Evolutionary conservation across 257 asterid genomes (phyloP).

Genomic region (Solanum pinnatisectum): DNA sequence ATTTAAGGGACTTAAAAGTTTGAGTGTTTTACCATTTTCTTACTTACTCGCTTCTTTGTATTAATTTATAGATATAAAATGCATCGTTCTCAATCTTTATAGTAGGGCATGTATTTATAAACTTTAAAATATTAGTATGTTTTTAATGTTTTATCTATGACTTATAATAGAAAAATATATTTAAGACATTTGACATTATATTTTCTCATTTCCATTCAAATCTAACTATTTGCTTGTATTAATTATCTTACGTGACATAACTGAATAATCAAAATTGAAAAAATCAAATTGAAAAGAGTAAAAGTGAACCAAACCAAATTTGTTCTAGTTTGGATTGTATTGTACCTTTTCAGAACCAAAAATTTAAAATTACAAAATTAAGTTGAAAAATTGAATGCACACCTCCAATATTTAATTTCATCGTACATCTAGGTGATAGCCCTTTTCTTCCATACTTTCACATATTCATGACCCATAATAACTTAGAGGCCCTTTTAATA

Average conservation of each 20-base stretch:
- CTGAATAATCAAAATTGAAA: neutral
- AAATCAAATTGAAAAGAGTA: too few species aligned
- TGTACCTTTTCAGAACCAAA: neutral
- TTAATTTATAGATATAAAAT: neutral
- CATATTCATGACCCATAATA: neutral
- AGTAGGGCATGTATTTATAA: neutral
- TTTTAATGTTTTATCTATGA: neutral
- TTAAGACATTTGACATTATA: neutral
- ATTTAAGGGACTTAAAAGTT: neutral
- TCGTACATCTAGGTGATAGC: neutral
- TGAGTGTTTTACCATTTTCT: neutral
- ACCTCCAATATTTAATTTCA: neutral
- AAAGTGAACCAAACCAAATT: neutral
- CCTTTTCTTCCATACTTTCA: neutral
- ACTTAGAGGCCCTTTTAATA: neutral
- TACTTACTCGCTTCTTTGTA: neutral
- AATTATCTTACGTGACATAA: too few species aligned
- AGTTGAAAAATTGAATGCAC: neutral
- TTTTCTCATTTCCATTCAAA: neutral
- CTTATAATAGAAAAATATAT: neutral
- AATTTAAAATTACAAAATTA: neutral
- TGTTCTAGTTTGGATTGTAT: neutral
- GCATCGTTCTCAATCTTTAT: neutral
- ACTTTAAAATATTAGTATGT: neutral
- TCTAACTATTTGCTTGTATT: neutral